phyloP scores from a whole-genome alignment of 495 filamentous ascomycete species.

The Thermothielavioides terrestris region DNA sequence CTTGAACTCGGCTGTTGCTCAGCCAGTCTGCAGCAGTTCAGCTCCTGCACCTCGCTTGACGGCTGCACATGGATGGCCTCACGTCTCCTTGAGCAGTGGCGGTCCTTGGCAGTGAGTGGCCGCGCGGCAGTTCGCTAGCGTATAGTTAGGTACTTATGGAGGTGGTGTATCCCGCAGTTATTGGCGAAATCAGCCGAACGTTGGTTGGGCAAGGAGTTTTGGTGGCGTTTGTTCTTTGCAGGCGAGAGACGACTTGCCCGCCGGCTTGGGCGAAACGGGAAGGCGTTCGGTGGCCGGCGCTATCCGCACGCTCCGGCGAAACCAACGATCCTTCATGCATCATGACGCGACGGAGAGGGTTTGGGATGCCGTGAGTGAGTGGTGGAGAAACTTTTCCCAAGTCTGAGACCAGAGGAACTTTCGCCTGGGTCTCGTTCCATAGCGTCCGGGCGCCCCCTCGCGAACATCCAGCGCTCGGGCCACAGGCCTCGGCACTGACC shows the following conservation, averaged over 20 bases:
- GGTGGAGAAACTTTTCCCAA: slow-evolving; percentile 1
- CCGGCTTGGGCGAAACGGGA: slow-evolving; percentile 1
- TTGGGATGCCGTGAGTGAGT: background rate
- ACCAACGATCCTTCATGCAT: slow-evolving; percentile 15
- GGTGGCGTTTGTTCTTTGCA: slow-evolving; percentile 6
- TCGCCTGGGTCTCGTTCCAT: background rate
- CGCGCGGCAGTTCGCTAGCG: too few relatives aligned
- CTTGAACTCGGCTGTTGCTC: slow-evolving; percentile 12
- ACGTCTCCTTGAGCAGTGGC: too few relatives aligned
- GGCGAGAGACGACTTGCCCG: slow-evolving; percentile 6
- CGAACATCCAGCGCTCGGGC: background rate
- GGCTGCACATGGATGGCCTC: background rate
- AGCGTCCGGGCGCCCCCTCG: background rate
- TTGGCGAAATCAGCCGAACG: slow-evolving; percentile 4
- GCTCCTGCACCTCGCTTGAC: slow-evolving; percentile 13
- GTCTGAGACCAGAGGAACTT: slow-evolving; percentile 2
- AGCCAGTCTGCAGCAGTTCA: background rate
- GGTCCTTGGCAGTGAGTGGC: too few relatives aligned
- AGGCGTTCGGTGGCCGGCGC: slow-evolving; percentile 1
- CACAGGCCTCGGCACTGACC: slow-evolving; percentile 4
- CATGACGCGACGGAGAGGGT: slow-evolving; percentile 5
- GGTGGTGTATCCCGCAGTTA: too few relatives aligned
- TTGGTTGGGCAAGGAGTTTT: background rate
- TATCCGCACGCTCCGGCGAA: slow-evolving; percentile 4
- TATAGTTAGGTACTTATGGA: too few relatives aligned